Evolutionary conservation across 2,329 filamentous ascomycete species (phyloP).

Genomic region (Cladosporium sp.): DNA sequence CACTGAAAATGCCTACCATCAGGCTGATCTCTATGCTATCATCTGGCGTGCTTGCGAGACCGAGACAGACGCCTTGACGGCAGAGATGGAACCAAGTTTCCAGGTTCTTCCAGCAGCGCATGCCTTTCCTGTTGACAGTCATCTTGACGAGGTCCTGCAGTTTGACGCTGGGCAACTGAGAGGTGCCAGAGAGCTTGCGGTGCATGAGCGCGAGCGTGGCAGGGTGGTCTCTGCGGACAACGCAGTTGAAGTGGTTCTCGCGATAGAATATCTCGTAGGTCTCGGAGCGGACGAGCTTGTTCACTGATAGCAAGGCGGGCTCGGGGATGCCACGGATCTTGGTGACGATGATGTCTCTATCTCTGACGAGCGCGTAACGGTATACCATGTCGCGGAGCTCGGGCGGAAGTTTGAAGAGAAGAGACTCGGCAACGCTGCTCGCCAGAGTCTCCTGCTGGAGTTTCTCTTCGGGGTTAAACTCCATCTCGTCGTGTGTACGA

Average conservation of each 20-base stretch:
- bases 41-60: no score
- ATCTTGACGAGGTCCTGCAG: no score
- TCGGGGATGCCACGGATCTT: background rate
- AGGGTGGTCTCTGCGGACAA: background rate
- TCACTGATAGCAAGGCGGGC: background rate
- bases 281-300: background rate
- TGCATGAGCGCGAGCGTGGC: background rate
- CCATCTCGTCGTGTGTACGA: background rate
- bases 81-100: background rate
- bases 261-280: background rate
- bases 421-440: background rate
- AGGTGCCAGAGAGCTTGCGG: background rate
- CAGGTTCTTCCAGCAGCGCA: background rate
- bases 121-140: no score
- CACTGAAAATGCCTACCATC: background rate
- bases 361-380: background rate
- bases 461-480: background rate
- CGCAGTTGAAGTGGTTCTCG: background rate
- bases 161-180: no score
- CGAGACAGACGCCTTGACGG: no score
- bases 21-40: no score
- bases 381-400: slow-evolving; percentile 13
- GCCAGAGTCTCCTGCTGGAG: background rate
- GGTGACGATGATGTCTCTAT: background rate
- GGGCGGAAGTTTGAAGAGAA: slow-evolving; percentile 1